Conservation (phyloP, 2,329 filamentous ascomycete genomes). For the Hypoxylon sp. region DNA sequence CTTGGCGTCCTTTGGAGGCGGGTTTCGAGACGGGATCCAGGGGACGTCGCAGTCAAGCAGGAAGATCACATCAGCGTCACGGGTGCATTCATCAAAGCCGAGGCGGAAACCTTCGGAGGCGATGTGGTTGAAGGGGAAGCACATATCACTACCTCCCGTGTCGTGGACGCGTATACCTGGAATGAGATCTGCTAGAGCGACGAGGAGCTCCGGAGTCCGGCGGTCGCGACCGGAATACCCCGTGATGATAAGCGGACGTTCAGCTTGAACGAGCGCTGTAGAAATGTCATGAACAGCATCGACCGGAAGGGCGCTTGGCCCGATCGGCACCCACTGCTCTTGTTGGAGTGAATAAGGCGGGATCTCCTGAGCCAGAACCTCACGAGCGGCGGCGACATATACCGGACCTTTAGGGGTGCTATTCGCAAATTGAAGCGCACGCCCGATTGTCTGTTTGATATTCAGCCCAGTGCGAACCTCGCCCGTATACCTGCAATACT, state of each 20-base stretch:
- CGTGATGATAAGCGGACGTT: conserved; percentile 62
- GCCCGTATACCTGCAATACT: conserved; percentile 78
- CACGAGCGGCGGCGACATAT: conserved; percentile 74
- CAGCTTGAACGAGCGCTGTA: conserved; percentile 58
- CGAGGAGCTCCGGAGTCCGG: conserved; percentile 57
- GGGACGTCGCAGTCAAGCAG: conserved; percentile 77
- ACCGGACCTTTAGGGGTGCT: conserved; percentile 77
- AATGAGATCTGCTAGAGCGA: conserved; percentile 60
- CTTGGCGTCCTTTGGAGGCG: conserved; percentile 66
- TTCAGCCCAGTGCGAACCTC: conserved; percentile 80
- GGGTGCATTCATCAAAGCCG: conserved; percentile 69
- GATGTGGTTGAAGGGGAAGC: conserved; percentile 51
- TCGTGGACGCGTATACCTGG: conserved; percentile 64
- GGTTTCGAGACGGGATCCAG: conserved; percentile 75
- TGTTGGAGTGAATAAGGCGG: conserved; percentile 43
- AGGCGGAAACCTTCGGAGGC: conserved; percentile 66
- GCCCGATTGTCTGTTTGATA: conserved; percentile 80
- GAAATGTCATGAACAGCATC: conserved; percentile 59
- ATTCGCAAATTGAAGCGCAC: conserved; percentile 77
- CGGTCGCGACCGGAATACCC: conserved; percentile 63
- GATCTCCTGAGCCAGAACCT: conserved; percentile 76
- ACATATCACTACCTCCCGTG: conserved; percentile 65
- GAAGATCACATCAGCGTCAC: conserved; percentile 73
- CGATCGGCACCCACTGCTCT: conserved; percentile 45
- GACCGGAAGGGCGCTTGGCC: conserved; percentile 47